Percentiles rank a stretch among this genome's conserved stretches.
phyloP scores from a whole-genome alignment of 495 filamentous ascomycete species.

The Aspergillus egyptiacus region DNA sequence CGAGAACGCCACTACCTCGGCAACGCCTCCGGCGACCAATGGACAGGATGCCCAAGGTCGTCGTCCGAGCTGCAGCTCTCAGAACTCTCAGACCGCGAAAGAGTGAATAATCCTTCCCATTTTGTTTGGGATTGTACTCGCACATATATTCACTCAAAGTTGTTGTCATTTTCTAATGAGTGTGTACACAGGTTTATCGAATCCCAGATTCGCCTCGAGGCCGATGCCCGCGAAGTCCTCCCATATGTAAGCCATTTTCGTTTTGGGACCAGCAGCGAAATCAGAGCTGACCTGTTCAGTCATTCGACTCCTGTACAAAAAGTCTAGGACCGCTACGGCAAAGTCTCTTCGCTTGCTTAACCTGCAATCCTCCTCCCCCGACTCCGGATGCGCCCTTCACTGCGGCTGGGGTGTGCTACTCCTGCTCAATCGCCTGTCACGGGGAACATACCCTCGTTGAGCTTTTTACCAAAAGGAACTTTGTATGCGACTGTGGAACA shows the following conservation, averaged over 20 bases:
- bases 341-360: constrained; percentile 80
- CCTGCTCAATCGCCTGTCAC: constrained; percentile 93
- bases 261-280: neutral
- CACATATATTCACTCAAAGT: neutral
- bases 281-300: constrained; percentile 40
- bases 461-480: constrained; percentile 91
- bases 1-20: constrained; percentile 2
- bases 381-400: constrained; percentile 56
- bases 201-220: constrained; percentile 83
- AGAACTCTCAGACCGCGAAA: constrained; percentile 78
- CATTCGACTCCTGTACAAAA: constrained; percentile 88
- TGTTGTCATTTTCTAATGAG: neutral
- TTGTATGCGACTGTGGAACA: constrained; percentile 95
- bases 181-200: constrained; percentile 87
- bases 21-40: constrained; percentile 10
- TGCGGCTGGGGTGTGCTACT: constrained; percentile 86
- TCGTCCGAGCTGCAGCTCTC: constrained; percentile 54
- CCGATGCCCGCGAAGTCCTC: constrained; percentile 87
- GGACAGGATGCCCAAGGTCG: constrained; percentile 19
- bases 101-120: constrained; percentile 49
- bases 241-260: constrained; percentile 67
- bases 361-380: constrained; percentile 76
- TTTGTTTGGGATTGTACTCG: neutral
- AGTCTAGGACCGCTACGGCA: constrained; percentile 82
- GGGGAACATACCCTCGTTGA: constrained; percentile 93